phyloP scores from a whole-genome alignment of 805 yeast species.

The Zygoascus biomembranicola region DNA sequence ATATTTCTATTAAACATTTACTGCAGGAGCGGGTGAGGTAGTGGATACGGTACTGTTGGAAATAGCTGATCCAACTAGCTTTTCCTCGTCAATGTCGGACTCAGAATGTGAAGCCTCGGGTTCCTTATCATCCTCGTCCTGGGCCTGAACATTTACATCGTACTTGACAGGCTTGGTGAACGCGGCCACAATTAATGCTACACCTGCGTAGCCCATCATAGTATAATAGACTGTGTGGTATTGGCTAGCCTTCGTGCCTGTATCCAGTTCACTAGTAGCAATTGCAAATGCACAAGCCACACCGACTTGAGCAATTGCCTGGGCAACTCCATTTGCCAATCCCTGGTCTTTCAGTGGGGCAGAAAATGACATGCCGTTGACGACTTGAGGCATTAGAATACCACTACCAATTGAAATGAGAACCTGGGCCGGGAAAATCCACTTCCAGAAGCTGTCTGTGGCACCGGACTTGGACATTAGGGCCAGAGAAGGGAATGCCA shows the following conservation, averaged over 20 bases:
- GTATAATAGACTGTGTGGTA: constrained; percentile 13
- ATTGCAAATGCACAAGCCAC: constrained; percentile 27
- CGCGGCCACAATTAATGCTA: constrained; percentile 1
- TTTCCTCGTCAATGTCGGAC: too few species aligned
- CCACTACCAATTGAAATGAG: constrained; percentile 25
- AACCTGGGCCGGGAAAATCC: constrained; percentile 22
- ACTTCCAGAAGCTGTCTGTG: constrained; percentile 26
- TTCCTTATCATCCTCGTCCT: neutral
- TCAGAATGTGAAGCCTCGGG: neutral
- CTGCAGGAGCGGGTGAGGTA: too few species aligned
- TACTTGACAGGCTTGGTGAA: neutral
- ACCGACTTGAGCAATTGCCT: constrained; percentile 32
- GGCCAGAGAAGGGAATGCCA: constrained; percentile 17
- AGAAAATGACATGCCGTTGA: constrained; percentile 25
- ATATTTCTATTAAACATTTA: too few species aligned
- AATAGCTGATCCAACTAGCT: too few species aligned
- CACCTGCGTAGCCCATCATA: constrained; percentile 7
- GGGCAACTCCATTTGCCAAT: constrained; percentile 32
- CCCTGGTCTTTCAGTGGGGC: constrained; percentile 36
- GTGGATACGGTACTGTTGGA: too few species aligned
- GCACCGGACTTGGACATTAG: constrained; percentile 21
- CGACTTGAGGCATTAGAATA: constrained; percentile 30
- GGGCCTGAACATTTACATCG: neutral
- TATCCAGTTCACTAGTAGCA: constrained; percentile 13
- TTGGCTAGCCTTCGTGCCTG: neutral